These are phyloP conservation scores for Rhodocollybia butyracea DNA, from an alignment of 768 basidiomycete genomes.

Conservation along the genomic window DNA sequence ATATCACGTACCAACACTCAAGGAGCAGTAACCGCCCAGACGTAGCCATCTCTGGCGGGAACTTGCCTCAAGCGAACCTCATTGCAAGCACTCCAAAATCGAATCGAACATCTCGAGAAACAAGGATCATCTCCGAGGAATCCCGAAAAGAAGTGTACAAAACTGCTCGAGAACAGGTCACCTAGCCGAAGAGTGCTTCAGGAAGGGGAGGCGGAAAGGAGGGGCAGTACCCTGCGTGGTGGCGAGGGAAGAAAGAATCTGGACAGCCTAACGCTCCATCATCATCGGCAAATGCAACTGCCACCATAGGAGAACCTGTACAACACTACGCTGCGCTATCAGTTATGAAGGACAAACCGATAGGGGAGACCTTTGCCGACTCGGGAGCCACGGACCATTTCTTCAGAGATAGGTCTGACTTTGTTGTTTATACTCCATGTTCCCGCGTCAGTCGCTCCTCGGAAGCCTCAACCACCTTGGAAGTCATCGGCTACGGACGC, in stretches of 20 bases:
- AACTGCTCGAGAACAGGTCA: slow-evolving; percentile 18
- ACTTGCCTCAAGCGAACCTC: not conserved
- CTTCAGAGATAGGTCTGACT: slow-evolving; percentile 15
- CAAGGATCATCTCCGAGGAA: not conserved
- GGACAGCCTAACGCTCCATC: not conserved
- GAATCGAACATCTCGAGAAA: not conserved
- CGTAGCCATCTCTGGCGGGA: too few species aligned
- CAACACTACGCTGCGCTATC: not conserved
- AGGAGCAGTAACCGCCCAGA: not conserved
- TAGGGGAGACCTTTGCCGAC: slow-evolving; percentile 7
- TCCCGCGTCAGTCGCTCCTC: slow-evolving; percentile 7
- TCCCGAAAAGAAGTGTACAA: slow-evolving; percentile 6
- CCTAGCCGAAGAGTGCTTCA: slow-evolving; percentile 18
- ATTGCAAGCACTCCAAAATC: not conserved
- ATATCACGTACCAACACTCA: not conserved
- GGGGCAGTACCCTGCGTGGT: slow-evolving; percentile 9
- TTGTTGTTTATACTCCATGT: slow-evolving; percentile 12
- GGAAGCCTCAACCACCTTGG: slow-evolving; percentile 11
- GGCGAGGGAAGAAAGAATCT: slow-evolving; percentile 6
- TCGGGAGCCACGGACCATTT: slow-evolving; percentile 24
- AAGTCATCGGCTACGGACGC: slow-evolving; percentile 18
- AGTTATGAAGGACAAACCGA: not conserved
- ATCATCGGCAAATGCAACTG: not conserved
- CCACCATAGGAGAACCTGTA: not conserved
- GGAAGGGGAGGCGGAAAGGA: slow-evolving; percentile 11